Base-by-base conservation (phyloP, 257 asterid genomes). In the Solanum raphanifolium region DNA sequence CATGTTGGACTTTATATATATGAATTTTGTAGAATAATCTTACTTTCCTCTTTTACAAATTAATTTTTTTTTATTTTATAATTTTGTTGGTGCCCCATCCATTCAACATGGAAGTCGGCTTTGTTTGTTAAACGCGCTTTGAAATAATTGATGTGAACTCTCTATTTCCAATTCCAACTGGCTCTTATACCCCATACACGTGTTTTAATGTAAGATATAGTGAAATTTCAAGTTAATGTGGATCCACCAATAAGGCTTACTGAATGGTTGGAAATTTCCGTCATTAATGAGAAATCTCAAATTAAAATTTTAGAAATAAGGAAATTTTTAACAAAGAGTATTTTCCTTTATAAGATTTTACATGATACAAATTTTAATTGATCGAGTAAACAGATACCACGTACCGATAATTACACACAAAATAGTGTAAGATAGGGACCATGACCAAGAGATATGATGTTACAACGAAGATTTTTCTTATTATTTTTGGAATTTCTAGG, bases 61-160 rank as follows among this genome's bases (percentile, higher is more conserved):
- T 20, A 38, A 11, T 76, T 76, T 76, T n/a, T 76, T 41, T 38
- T 7, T 16, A 52, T 41, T 38, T 7, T 29, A 52, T 52, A 15
- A 79, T 7, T 41, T 79, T 32, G 15, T 46, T 27, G 85, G 85
- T 46, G 68, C 66, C 29, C 68, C 39, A 81, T 81, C 65, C 62
- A 34, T 38, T 78, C 4, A 39, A 78, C 84, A 78, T 78, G 84
- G 62, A 41, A 27, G 68, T 46, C 68, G 68, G 68, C 68, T 81
- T 15, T 81, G 68, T 9, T 81, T 5, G 85, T 81, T 46, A 48
- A 81, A 81, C 85, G 85, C 85, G 41, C 85, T 46, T 81, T 81
- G 85, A 81, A 16, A 78, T 39, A 81, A 79, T 79, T 79, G 85
- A 27, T 46, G 85, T 43, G 39, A 27, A 81, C 21, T 46, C n/a